Base-by-base conservation (phyloP, 2,329 filamentous ascomycete genomes). In the Penicillium sp. region DNA sequence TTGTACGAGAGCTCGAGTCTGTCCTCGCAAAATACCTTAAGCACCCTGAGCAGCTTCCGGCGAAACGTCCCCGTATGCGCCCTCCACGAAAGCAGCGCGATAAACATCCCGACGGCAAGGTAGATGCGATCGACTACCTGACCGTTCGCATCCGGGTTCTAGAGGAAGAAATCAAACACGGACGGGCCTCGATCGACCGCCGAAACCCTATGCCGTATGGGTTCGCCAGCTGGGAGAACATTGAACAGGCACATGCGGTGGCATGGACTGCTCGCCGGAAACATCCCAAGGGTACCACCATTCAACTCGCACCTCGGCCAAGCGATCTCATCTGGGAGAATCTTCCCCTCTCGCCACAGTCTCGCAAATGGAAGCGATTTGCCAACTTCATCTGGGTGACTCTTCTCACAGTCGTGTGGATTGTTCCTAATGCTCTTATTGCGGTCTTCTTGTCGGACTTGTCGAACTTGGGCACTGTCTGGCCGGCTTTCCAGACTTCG, bases 251-350 rank as follows among this genome's bases (percentile, higher is more conserved):
- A 0, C 93, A 98, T 59, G 80, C 79, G 14, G 89, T 94, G 47
- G 93, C 90, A 8, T 94, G 86, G 66, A 78, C 83, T 7, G 80
- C 85, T 15, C 85, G 86, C 43, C 86, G 81, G 33, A 93, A 93
- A 71, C 85, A 84, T 53, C 87, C 87, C 0, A 76, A 86, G 27
- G 87, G 87, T 4, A 82, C 88, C 0, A 86, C 79, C 0, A 80
- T 98, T 39, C 75, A 72, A 4, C 75, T 97, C 10, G 90, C 93
- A 1, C 89, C 93, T 2, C 81, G 82, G 43, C 91, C 93, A 3
- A 88, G 86, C 60, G 91, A 97, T 62, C 79, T 98, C 37, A 94
- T 98, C 50, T 98, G 93, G 93, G 84, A 88, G 62, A 98, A 98
- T 58, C 78, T 98, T 71, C 77, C 81, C 4, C 71, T 97, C 41